Conservation (phyloP, 164 flowering plant genomes). For the Magnolia officinalis region DNA sequence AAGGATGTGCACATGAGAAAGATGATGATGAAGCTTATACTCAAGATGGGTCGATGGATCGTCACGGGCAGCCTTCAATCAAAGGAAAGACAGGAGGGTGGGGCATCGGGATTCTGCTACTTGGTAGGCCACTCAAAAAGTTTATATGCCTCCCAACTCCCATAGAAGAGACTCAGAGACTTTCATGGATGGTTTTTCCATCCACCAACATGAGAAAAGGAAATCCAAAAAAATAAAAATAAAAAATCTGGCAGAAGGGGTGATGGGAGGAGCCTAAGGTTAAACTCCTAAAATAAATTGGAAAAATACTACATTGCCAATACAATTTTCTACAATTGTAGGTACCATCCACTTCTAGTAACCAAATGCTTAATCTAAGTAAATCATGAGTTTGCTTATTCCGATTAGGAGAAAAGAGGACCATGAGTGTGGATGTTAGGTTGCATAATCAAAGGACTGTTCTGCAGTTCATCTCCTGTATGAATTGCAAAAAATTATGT, state of each 20-base stretch:
- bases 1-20: neutral
- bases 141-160: neutral
- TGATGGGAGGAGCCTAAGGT: neutral
- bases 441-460: too few species aligned
- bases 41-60: constrained; percentile 74
- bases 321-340: too few species aligned
- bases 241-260: too few species aligned
- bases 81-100: constrained; percentile 59
- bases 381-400: too few species aligned
- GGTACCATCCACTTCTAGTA: too few species aligned
- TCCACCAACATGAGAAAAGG: neutral
- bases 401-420: too few species aligned
- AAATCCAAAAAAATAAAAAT: too few species aligned
- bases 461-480: too few species aligned
- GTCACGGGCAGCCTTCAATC: constrained; percentile 65
- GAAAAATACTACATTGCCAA: too few species aligned
- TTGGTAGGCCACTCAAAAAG: constrained; percentile 36
- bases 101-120: constrained; percentile 68
- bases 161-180: neutral
- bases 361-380: too few species aligned
- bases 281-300: neutral
- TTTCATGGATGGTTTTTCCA: neutral
- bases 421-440: too few species aligned
- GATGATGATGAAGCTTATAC: constrained; percentile 42
- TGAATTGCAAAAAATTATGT: too few species aligned